Conservation (phyloP, 192 early-diverging fungal genomes). For the Backusella circina region DNA sequence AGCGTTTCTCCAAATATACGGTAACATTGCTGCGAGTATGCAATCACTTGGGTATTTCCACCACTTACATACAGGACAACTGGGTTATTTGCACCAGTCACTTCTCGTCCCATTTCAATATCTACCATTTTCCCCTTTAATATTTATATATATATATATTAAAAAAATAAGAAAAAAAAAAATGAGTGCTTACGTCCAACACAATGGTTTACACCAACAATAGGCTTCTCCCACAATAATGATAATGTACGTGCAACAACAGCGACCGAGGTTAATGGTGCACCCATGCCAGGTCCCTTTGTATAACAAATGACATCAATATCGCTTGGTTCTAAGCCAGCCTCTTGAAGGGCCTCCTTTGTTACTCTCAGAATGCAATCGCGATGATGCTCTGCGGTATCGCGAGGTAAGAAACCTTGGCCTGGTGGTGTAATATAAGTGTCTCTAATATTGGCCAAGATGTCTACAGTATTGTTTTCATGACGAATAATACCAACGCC, state of each 20-base stretch:
- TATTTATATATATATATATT: too few relatives aligned
- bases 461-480: constrained; percentile 51
- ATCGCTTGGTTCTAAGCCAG: constrained; percentile 67
- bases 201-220: constrained; percentile 97
- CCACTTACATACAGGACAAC: constrained; percentile 97
- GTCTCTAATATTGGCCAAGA: constrained; percentile 86
- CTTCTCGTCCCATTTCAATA: constrained; percentile 98
- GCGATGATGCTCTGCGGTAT: constrained; percentile 93
- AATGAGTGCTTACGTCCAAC: constrained; percentile 69
- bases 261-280: constrained; percentile 88
- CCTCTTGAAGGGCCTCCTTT: constrained; percentile 72
- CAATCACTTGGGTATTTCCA: constrained; percentile 99
- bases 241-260: constrained; percentile 90
- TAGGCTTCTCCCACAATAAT: constrained; percentile 86
- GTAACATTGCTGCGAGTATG: constrained; percentile 88
- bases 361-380: constrained; percentile 69
- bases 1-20: constrained; percentile 98
- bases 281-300: constrained; percentile 97
- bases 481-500: constrained; percentile 94
- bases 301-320: constrained; percentile 95
- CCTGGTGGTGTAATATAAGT: constrained; percentile 98
- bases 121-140: constrained; percentile 51
- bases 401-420: constrained; percentile 90
- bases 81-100: constrained; percentile 91
- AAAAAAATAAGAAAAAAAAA: neutral